These are phyloP conservation scores for Leucogyrophana mollusca DNA, from an alignment of 768 basidiomycete species.

Conservation along the genomic window DNA sequence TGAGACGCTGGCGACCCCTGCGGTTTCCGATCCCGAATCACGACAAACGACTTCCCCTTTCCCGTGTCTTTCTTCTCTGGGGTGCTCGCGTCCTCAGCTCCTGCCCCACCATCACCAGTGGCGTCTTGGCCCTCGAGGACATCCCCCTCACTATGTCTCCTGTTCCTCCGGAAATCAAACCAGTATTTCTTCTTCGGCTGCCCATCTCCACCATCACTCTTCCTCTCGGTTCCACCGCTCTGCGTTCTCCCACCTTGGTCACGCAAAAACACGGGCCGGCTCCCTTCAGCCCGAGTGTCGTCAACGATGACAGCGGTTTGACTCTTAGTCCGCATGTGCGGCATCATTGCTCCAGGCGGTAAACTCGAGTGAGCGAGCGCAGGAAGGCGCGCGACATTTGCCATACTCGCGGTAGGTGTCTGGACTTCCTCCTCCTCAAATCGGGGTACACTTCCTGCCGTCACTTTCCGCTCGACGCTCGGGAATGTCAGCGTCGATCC, in stretches of 20 bases:
- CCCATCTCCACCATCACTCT: conserved; percentile 40
- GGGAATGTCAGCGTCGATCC: conserved; percentile 68
- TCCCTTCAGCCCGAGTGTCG: conserved; percentile 34
- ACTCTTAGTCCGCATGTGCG: conserved; percentile 74
- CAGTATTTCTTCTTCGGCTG: conserved; percentile 67
- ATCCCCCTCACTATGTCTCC: conserved; percentile 60
- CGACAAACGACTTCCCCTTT: conserved; percentile 58
- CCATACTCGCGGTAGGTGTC: conserved; percentile 49
- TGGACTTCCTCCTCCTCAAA: conserved; percentile 41
- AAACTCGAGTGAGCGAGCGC: conserved; percentile 30
- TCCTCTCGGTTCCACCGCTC: conserved; percentile 4
- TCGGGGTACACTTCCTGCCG: conserved; percentile 17
- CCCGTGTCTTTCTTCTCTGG: conserved; percentile 36
- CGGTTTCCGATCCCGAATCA: conserved; percentile 57
- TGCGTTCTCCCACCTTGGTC: conserved; percentile 5
- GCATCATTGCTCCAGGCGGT: conserved; percentile 66
- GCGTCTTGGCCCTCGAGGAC: conserved; percentile 27
- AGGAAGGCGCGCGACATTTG: conserved; percentile 44
- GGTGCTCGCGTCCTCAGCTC: conserved; percentile 24
- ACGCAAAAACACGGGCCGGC: conserved; percentile 14
- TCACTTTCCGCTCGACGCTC: conserved; percentile 48
- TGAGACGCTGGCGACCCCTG: conserved; percentile 34
- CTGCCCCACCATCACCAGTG: conserved; percentile 13
- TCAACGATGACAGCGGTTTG: conserved; percentile 86
- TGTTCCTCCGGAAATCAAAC: conserved; percentile 60